Evolutionary conservation across 2,329 filamentous ascomycete species (phyloP), one percentile per base, ranked within the genome.

Genomic region (Claviceps quebecensis): DNA sequence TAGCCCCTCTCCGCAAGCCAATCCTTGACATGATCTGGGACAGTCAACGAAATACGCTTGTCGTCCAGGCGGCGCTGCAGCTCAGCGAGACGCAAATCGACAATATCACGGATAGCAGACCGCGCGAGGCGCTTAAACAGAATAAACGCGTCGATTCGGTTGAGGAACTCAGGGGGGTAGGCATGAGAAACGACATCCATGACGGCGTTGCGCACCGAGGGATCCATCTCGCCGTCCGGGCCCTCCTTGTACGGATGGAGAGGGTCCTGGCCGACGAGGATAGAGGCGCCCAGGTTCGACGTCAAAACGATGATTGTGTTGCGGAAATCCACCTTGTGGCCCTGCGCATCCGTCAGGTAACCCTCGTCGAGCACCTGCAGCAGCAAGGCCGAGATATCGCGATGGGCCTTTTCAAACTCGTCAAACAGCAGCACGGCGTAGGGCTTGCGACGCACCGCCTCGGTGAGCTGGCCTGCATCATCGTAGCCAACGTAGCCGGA

Each of bases 231-330:
- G 41, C 84, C 83, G 47, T 80, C 75, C 1, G 73, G 62, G 3
- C 75, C 77, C 56, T 84, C 77, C 52, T 76, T 77, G 68, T 83
- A 80, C 0, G 79, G 76, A 58, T 84, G 77, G 7, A 79, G 63
- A 2, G 77, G 75, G 60, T 91, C 77, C 46, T 81, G 80, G 38
- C 84, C 86, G 17, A 96, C 86, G 11, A 98, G 83, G 48, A 95
- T 91, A 52, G 95, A 81, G 14, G 93, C 90, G 40, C 93, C 93
- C 2, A 98, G 78, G 65, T 98, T 98, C 39, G 89, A 95, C 0
- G 93, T 97, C 52, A 98, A 77, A 2, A 97, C 91, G 58, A 97
- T 96, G 61, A 97, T 86, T 7, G 91, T 96, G 68, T 96, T 97
- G 55, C 86, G 79, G 74, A 97, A 97, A 65, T 97, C 93, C 54